A percentile compares a stretch with the other conserved stretches of the same genome.
Conservation (phyloP, 345 rosid genomes). For the Mangifera indica region DNA sequence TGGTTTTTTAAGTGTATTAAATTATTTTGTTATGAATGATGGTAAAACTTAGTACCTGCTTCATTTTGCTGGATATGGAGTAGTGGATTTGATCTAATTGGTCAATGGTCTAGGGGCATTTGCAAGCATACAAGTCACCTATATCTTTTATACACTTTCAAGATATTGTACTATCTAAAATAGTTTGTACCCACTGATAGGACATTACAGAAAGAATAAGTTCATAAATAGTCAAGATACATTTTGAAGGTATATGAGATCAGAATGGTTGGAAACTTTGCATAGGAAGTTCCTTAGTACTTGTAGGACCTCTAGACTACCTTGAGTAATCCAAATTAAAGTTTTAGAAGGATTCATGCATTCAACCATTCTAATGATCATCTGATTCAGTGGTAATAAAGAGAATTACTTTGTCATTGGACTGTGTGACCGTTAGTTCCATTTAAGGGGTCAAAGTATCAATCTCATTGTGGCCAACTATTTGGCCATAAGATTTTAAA, state of each 20-base stretch:
- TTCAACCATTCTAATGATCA: background rate
- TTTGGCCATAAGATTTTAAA: too few relatives aligned
- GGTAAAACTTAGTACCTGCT: background rate
- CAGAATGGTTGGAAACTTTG: background rate
- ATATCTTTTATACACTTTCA: too few relatives aligned
- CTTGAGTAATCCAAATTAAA: too few relatives aligned
- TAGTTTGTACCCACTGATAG: too few relatives aligned
- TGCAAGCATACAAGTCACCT: background rate
- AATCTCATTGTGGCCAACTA: too few relatives aligned
- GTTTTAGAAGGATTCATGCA: background rate
- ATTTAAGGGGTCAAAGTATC: too few relatives aligned
- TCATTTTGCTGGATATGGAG: background rate
- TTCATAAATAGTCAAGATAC: constrained; percentile 3
- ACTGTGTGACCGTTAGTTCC: too few relatives aligned
- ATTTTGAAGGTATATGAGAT: background rate
- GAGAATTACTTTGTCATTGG: background rate
- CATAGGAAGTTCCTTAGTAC: background rate
- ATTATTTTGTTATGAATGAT: constrained; percentile 7
- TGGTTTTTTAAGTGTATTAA: background rate
- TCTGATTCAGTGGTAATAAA: background rate
- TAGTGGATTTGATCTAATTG: constrained; percentile 2
- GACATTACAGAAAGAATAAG: background rate
- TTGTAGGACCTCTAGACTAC: too few relatives aligned
- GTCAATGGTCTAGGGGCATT: background rate
- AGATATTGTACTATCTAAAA: too few relatives aligned